phyloP scores from a whole-genome alignment of 768 basidiomycete species.

The Mycena polygramma region DNA sequence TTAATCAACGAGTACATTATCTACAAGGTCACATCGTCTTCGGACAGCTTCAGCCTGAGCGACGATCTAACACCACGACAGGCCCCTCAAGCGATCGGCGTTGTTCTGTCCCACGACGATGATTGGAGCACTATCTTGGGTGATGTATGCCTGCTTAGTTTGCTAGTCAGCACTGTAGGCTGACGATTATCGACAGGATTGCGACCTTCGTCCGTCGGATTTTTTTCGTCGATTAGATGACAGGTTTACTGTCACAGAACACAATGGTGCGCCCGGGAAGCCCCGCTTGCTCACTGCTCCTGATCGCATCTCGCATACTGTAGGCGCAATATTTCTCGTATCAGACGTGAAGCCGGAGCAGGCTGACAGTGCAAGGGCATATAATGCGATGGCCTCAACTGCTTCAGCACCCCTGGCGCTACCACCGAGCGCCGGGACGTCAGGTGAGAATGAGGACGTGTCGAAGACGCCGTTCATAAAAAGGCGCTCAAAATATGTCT shows the following conservation, averaged over 20 bases:
- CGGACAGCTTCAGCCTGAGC: too few species aligned
- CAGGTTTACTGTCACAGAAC: not conserved
- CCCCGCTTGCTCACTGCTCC: not conserved
- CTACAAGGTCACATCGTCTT: not conserved
- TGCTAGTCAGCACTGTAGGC: too few species aligned
- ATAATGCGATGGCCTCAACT: too few species aligned
- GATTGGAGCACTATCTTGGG: not conserved
- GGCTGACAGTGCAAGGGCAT: not conserved
- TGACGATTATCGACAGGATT: not conserved
- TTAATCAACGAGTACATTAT: not conserved
- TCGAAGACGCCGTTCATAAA: too few species aligned
- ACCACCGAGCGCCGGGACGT: too few species aligned
- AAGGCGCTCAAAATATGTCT: too few species aligned
- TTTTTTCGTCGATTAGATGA: not conserved
- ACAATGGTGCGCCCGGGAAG: not conserved
- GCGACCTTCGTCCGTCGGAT: not conserved
- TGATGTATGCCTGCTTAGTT: not conserved
- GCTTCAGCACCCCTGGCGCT: too few species aligned
- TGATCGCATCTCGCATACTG: not conserved
- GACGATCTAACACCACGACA: not conserved
- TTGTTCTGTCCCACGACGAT: not conserved
- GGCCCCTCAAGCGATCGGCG: not conserved
- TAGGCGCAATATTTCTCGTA: not conserved
- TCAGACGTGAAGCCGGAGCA: not conserved
- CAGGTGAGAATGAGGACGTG: too few species aligned